Evolutionary conservation across 805 yeast species (phyloP), one percentile per base, ranked within the genome.

Genomic region (Kodamaea hsintzibuensis): DNA sequence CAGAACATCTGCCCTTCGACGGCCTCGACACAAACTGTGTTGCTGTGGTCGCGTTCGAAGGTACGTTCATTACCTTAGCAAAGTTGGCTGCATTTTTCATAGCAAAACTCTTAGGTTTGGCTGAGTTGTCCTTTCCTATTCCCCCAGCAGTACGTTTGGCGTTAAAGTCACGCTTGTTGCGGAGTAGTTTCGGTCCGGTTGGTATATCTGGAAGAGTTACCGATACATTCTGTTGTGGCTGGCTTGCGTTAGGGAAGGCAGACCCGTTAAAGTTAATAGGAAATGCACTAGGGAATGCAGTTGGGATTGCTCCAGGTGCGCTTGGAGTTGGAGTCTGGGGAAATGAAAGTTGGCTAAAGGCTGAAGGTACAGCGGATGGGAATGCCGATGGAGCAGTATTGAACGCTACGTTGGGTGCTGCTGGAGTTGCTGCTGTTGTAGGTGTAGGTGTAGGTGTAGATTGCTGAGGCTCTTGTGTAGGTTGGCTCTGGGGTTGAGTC

Each of bases 1-100:
- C 77, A 38, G 74, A 76, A 66, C 96, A 88, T 65, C 95, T 82
- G 22, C 86, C 86, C 62, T 76, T 78, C 64, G 83, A 79, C 60
- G 80, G 75, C 60, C 76, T 70, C 48, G 76, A 79, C 17, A 77
- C 77, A 52, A 81, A 61, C 54, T 16, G 69, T 65, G 14, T 55
- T 58, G 55, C 57, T 60, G 58, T 22, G 14, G 42, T 18, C 5
- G 42, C 40, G 17, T 37, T 37, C 16, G 35, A 25, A 55, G 59
- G 48, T 55, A 61, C 12, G 42, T 68, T 66, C 71, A 80, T 60
- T 25, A 75, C 77, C 59, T 71, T 74, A 56, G 71, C 71, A 58
- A 79, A 71, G 57, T 77, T 77, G 47, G 67, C 72, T 37, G 74
- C 66, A 57, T 76, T 77, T 52, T 69, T 70, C 56, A 71, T 46